phyloP scores from a whole-genome alignment of 2,329 filamentous ascomycete genomes.

The Pochonia chlamydosporia region DNA sequence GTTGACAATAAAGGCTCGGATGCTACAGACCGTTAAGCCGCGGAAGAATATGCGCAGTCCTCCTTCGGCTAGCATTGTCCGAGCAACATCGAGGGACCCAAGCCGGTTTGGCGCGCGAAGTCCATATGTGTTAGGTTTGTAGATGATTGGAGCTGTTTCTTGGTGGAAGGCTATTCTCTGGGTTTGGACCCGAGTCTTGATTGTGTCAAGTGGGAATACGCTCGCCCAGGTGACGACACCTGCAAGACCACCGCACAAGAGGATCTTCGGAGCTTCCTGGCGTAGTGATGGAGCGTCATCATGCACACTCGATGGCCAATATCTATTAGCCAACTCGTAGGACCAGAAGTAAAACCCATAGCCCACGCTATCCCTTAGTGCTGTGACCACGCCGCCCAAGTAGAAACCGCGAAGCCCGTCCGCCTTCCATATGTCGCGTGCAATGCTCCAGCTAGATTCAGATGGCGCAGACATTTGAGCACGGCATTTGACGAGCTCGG shows the following conservation, averaged over 20 bases:
- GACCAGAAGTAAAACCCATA: constrained; percentile 98
- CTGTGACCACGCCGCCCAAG: constrained; percentile 74
- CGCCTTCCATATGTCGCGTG: constrained; percentile 51
- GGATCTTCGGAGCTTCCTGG: constrained; percentile 53
- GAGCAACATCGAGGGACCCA: constrained; percentile 59
- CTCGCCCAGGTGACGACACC: constrained; percentile 85
- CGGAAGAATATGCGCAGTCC: constrained; percentile 63
- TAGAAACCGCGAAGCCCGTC: constrained; percentile 68
- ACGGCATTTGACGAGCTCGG: constrained; percentile 85
- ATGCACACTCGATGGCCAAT: constrained; percentile 34
- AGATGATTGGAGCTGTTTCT: background rate
- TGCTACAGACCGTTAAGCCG: constrained; percentile 73
- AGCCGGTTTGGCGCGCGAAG: constrained; percentile 18
- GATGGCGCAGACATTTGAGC: constrained; percentile 57
- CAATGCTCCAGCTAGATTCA: constrained; percentile 57
- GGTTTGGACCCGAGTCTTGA: constrained; percentile 89
- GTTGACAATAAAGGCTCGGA: constrained; percentile 86
- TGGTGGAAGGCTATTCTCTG: constrained; percentile 38
- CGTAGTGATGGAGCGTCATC: constrained; percentile 18
- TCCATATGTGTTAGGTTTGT: background rate
- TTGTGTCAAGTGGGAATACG: constrained; percentile 84
- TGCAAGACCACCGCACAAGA: constrained; percentile 82
- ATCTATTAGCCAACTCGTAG: constrained; percentile 69
- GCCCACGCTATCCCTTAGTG: constrained; percentile 78
- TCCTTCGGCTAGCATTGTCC: constrained; percentile 57